phyloP scores from a whole-genome alignment of 768 basidiomycete genomes.

The Collybiopsis confluens region DNA sequence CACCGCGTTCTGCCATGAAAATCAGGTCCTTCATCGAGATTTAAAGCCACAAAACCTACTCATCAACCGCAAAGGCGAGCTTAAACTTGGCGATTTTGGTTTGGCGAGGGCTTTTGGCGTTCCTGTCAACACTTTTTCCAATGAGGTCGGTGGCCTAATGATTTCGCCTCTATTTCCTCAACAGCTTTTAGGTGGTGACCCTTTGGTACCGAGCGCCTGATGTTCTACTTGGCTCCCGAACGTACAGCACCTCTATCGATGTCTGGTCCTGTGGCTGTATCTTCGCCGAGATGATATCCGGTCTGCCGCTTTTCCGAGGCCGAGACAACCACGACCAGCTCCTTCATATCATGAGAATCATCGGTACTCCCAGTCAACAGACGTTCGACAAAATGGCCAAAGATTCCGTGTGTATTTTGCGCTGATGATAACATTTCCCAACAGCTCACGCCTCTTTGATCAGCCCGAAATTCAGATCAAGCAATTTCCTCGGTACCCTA shows the following conservation, averaged over 20 bases:
- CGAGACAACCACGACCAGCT: constrained; percentile 97
- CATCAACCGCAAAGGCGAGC: constrained; percentile 94
- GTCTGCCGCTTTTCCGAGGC: constrained; percentile 93
- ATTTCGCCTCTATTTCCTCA: constrained; percentile 1
- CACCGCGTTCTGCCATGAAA: constrained; percentile 98
- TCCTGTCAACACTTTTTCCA: constrained; percentile 98
- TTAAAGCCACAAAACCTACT: constrained; percentile 98
- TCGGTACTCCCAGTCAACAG: constrained; percentile 90
- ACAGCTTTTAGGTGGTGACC: constrained; percentile 77
- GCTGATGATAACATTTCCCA: background rate
- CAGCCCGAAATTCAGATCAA: constrained; percentile 83
- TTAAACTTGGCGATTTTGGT: constrained; percentile 98
- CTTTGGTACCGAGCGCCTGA: constrained; percentile 99
- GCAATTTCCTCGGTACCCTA: constrained; percentile 83
- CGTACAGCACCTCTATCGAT: constrained; percentile 97
- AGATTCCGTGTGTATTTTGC: constrained; percentile 66
- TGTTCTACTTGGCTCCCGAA: constrained; percentile 92
- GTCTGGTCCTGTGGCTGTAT: constrained; percentile 99
- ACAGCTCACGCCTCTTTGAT: constrained; percentile 8
- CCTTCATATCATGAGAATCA: constrained; percentile 95
- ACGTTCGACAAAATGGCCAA: constrained; percentile 83
- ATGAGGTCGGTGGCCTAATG: constrained; percentile 54
- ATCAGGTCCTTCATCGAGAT: constrained; percentile 95
- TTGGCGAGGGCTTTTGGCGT: constrained; percentile 97
- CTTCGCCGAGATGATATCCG: constrained; percentile 99